Percentiles rank a stretch among this genome's conserved stretches.
These are phyloP conservation scores for Verruconis gallopava DNA, from an alignment of 2,329 filamentous ascomycete genomes.

Conservation along the genomic window DNA sequence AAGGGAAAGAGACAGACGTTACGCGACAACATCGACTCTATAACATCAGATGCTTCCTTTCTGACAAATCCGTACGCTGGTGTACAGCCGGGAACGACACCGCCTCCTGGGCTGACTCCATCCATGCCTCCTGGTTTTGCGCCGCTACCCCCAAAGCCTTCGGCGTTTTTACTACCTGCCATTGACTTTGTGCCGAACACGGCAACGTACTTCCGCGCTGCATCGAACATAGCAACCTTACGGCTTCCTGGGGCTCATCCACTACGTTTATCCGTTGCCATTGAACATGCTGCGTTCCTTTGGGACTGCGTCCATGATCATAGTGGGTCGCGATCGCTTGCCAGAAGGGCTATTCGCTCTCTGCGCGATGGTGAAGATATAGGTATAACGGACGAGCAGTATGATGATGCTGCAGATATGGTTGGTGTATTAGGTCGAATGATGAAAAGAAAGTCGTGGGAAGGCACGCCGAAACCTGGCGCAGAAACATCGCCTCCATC, in stretches of 20 bases:
- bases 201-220: conserved; percentile 66
- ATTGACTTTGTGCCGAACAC: conserved; percentile 76
- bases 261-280: conserved; percentile 74
- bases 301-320: conserved; percentile 85
- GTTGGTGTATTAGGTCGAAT: conserved; percentile 78
- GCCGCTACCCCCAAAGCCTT: conserved; percentile 28
- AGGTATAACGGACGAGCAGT: conserved; percentile 91
- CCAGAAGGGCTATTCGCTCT: conserved; percentile 72
- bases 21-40: conserved; percentile 35
- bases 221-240: conserved; percentile 57
- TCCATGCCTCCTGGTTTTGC: conserved; percentile 9
- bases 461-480: conserved; percentile 14
- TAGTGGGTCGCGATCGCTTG: conserved; percentile 61
- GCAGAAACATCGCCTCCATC: background rate
- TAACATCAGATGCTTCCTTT: conserved; percentile 37
- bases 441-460: conserved; percentile 53
- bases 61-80: conserved; percentile 36
- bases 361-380: conserved; percentile 84
- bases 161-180: conserved; percentile 68
- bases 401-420: conserved; percentile 78
- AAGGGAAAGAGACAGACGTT: conserved; percentile 24
- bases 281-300: conserved; percentile 84
- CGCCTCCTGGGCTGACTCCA: conserved; percentile 18
- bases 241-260: conserved; percentile 82
- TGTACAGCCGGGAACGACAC: conserved; percentile 26